Percentiles rank a stretch among this genome's conserved stretches.
Evolutionary conservation across 805 yeast species (phyloP).

Genomic region (Schizosaccharomyces cryophilus): DNA sequence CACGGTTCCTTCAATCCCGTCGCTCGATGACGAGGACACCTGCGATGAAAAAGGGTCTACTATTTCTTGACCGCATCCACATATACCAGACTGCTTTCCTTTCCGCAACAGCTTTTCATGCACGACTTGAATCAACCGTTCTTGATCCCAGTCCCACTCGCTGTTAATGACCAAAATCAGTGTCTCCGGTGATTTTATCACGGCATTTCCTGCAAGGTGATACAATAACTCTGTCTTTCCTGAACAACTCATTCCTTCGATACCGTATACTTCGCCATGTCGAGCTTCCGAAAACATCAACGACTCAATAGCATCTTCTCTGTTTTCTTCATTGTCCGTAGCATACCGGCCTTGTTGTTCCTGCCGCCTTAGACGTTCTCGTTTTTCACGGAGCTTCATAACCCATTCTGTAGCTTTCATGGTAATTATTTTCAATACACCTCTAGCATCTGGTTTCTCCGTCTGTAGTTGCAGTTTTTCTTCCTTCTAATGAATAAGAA

Average conservation of each 20-base stretch:
- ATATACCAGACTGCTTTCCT: background rate
- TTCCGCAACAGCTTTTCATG: background rate
- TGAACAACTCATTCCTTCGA: background rate
- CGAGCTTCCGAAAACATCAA: background rate
- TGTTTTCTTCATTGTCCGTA: no score
- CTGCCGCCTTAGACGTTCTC: no score
- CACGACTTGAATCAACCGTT: background rate
- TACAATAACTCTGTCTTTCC: background rate
- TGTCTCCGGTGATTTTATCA: background rate
- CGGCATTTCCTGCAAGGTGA: background rate
- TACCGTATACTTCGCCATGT: background rate
- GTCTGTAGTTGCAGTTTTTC: no score
- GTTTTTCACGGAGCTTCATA: no score
- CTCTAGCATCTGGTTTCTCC: no score
- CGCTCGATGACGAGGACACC: background rate
- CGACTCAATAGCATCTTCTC: background rate
- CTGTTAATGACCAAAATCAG: background rate
- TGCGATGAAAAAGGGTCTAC: background rate
- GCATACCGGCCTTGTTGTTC: no score
- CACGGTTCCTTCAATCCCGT: no score
- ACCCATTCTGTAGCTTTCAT: no score
- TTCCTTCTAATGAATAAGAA: no score
- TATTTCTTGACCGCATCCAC: background rate
- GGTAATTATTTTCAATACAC: no score
- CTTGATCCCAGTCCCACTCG: background rate